These are phyloP conservation scores for Candida chilensis DNA, from an alignment of 805 yeast genomes.

Conservation along the genomic window DNA sequence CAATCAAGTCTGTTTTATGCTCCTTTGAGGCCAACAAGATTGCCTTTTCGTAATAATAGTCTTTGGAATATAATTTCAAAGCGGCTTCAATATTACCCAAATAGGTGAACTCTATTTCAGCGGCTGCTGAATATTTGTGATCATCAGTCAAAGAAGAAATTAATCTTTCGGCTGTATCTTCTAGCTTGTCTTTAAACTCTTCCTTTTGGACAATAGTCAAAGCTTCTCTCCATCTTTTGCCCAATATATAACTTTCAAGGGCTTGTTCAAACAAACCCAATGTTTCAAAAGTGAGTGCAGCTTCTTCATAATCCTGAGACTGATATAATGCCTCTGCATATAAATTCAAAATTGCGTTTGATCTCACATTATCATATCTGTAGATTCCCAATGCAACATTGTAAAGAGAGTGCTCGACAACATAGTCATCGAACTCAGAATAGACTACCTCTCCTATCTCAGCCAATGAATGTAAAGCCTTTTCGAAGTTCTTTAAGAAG, in stretches of 20 bases:
- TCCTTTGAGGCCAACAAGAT: conserved; percentile 50
- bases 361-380: conserved; percentile 46
- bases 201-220: conserved; percentile 43
- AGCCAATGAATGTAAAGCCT: conserved; percentile 61
- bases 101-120: conserved; percentile 58
- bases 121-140: conserved; percentile 74
- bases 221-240: conserved; percentile 83
- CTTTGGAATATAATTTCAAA: conserved; percentile 61
- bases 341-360: conserved; percentile 40
- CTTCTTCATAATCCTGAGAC: conserved; percentile 54
- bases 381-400: conserved; percentile 57
- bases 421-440: conserved; percentile 56
- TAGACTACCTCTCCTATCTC: conserved; percentile 27
- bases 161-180: conserved; percentile 48
- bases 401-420: conserved; percentile 61
- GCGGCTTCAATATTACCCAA: conserved; percentile 56
- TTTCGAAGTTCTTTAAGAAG: conserved; percentile 53
- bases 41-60: conserved; percentile 69
- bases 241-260: conserved; percentile 56
- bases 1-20: conserved; percentile 34
- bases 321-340: conserved; percentile 59
- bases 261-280: conserved; percentile 52
- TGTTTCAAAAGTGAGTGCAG: conserved; percentile 73
- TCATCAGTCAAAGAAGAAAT: conserved; percentile 53
- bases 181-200: conserved; percentile 25